Conservation (phyloP, 2,329 filamentous ascomycete genomes). For the Venturia oleaginea region DNA sequence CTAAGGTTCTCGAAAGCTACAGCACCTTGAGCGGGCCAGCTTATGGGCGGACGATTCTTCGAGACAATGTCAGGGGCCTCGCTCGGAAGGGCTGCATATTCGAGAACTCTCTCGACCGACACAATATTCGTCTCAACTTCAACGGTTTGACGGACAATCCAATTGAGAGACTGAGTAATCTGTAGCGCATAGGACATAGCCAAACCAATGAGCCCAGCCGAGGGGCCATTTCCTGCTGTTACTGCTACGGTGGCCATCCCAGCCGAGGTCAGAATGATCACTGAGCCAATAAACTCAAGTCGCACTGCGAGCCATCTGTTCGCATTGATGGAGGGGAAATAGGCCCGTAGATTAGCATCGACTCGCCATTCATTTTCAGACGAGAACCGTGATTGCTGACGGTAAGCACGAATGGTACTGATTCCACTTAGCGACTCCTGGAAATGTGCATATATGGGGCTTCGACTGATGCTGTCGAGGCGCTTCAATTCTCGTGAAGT, state of each 20-base stretch:
- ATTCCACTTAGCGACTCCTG: conserved; percentile 93
- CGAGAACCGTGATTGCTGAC: conserved; percentile 78
- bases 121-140: conserved; percentile 99
- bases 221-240: conserved; percentile 53
- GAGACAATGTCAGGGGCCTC: conserved; percentile 93
- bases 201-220: conserved; percentile 73
- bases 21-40: conserved; percentile 84
- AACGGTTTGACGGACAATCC: conserved; percentile 97
- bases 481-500: conserved; percentile 95
- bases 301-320: conserved; percentile 86
- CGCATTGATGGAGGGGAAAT: conserved; percentile 91
- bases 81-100: conserved; percentile 84
- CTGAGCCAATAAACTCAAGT: conserved; percentile 86
- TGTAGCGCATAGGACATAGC: conserved; percentile 96
- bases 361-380: conserved; percentile 96
- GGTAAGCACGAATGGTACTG: conserved; percentile 90
- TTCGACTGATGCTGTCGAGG: conserved; percentile 87
- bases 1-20: conserved; percentile 91
- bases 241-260: conserved; percentile 76
- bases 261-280: conserved; percentile 85
- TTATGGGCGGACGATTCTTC: conserved; percentile 73
- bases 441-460: conserved; percentile 96
- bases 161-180: conserved; percentile 95
- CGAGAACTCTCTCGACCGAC: conserved; percentile 91
- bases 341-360: conserved; percentile 87